Evolutionary conservation across 2,329 filamentous ascomycete species (phyloP).

Genomic region (Ceratocystis alfenasii): DNA sequence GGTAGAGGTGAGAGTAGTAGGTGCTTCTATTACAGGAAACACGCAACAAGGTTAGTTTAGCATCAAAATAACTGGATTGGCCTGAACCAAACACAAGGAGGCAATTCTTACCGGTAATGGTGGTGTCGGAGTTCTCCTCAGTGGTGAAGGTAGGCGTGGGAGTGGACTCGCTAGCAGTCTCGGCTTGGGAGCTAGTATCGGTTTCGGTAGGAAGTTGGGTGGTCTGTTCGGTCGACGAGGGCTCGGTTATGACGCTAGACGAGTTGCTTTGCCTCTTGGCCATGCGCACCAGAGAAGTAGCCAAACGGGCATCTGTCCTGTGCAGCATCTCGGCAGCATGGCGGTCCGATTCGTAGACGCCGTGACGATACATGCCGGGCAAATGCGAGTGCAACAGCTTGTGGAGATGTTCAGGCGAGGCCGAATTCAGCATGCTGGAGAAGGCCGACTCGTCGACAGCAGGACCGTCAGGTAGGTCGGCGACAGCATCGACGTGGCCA

Average conservation of each 20-base stretch:
- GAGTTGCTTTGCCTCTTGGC: constrained; percentile 46
- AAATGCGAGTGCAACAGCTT: constrained; percentile 53
- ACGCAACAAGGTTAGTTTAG: constrained; percentile 25
- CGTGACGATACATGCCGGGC: constrained; percentile 53
- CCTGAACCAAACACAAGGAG: too few species aligned
- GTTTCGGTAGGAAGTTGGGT: constrained; percentile 11
- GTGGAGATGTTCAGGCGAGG: constrained; percentile 51
- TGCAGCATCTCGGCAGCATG: constrained; percentile 52
- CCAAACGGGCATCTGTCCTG: constrained; percentile 48
- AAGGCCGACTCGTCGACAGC: constrained; percentile 15
- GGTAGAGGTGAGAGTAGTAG: constrained; percentile 27
- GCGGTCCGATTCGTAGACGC: constrained; percentile 53
- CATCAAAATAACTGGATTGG: too few species aligned
- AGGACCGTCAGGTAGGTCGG: constrained; percentile 9
- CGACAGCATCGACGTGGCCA: neutral
- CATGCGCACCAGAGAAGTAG: constrained; percentile 50
- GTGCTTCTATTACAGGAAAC: constrained; percentile 22
- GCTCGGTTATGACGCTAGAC: constrained; percentile 28
- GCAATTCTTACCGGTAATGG: constrained; percentile 16
- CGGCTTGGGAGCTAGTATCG: neutral
- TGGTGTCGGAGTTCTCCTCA: constrained; percentile 26
- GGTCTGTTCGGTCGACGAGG: constrained; percentile 19
- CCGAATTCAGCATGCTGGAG: constrained; percentile 36
- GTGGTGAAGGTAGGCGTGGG: constrained; percentile 21
- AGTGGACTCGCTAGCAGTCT: constrained; percentile 11